Evolutionary conservation across 148 eudicot genomes (phyloP), one percentile per base, ranked within the genome.

Genomic region (Nepenthes mirabilis): DNA sequence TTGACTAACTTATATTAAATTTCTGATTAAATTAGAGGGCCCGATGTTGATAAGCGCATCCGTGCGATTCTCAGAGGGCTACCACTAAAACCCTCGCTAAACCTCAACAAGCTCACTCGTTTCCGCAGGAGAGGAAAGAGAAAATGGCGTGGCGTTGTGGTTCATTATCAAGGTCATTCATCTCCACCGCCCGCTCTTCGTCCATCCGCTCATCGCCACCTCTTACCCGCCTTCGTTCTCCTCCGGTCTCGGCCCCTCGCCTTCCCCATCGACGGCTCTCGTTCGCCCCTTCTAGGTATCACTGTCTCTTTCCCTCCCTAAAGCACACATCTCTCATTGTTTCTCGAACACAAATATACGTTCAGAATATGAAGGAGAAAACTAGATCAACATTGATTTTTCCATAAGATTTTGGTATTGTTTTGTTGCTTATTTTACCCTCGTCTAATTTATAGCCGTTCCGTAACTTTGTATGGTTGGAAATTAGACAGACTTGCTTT

Each of bases 91-190:
- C 82, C 79, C 57, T 71, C 34, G 34, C 23, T 68, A 66, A 68
- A 60, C 71, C 73, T 51, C 52, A 13, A 40, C 6, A 40, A 40
- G 8, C 45, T 40, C 4, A 40, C 45, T 3, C 4, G 8, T 3
- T 4, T 2, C 32, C 7, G 8, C 37, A 58, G 32, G 47, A 45
- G 14, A 56, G 60, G 23, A 23, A 23, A 55, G 62, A 43, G 36
- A 57, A 59, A 78, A 88, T 88, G 95, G 91, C 95, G 36, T 84
- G 81, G 77, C 75, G 84, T 23, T 52, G 57, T 33, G 79, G 84
- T 55, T 74, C 86, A 47, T 11, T 84, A 14, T 66, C 88, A 59
- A 78, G 90, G 70, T 80, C 95, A 37, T 60, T 82, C 55, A 70
- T 82, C 55, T 72, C 85, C 69, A 60, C 87, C 14, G 79, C 79